Evolutionary conservation across 768 basidiomycete genomes (phyloP), one percentile per base, ranked within the genome.

Genomic region (Trametes elegans): DNA sequence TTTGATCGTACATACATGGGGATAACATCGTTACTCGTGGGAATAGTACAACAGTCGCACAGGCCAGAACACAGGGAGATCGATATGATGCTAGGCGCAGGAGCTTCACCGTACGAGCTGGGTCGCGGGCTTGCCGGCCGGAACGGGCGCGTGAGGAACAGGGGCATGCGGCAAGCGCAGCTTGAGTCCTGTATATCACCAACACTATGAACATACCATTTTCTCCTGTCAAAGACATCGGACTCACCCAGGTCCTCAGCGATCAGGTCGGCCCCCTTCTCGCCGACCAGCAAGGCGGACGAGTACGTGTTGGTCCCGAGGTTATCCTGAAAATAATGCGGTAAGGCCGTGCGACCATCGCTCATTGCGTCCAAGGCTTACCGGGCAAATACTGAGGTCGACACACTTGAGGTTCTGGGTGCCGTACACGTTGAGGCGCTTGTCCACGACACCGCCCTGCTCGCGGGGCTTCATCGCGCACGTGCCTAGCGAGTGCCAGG

Each of bases 221-320:
- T 11, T 18, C 18, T 16, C 9, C 18, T 13, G 19, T 11, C 5
- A 14, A 55, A 32, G 28, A 24, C 14, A 21, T 19, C 0, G 6
- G 4, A 21, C n/a, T 55, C 75, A 83, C 84, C 84, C 41, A 88
- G 78, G 3, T 86, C 85, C 70, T 84, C 81, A 7, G 77, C 75
- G 35, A 88, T 66, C 38, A 88, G 66, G 60, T 75, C 71, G 13
- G 83, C 84, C 28, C 82, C 84, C 71, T 87, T 87, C 75, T 87
- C 85, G 27, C 85, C 84, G 34, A 86, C 81, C 28, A 86, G 66
- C 58, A 88, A 69, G 14, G 85, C 86, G 52, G 84, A 83, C 28
- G 84, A 86, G 72, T 87, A 86, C 5, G 84, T 87, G 74, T 85
- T 85, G 38, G 85, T 85, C 55, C 84, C 84, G 60, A 86, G 69